Evolutionary conservation across 148 eudicot species (phyloP).

Genomic region (Diospyros lotus): DNA sequence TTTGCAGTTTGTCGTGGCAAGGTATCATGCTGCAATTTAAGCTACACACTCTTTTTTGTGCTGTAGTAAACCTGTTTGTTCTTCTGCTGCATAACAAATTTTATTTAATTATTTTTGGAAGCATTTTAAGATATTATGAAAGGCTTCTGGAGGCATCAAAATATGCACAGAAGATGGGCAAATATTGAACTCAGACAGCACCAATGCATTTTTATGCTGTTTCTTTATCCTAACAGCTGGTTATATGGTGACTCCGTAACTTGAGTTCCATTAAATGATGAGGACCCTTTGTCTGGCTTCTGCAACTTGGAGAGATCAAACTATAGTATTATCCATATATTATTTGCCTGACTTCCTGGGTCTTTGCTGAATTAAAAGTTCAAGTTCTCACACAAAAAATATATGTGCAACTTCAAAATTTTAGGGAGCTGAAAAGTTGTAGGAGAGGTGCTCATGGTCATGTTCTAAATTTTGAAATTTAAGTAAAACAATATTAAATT

Average conservation of each 20-base stretch:
- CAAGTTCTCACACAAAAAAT: neutral
- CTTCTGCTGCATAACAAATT: neutral
- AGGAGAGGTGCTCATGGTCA: neutral
- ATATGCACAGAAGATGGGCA: neutral
- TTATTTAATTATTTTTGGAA: neutral
- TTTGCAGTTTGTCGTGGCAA: conserved; percentile 99
- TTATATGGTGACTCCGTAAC: neutral
- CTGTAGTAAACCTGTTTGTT: neutral
- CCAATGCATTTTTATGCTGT: neutral
- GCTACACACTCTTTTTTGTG: neutral
- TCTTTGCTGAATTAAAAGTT: neutral
- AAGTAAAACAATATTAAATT: too few species aligned
- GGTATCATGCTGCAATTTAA: conserved; percentile 35
- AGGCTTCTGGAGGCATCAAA: neutral
- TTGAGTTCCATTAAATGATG: neutral
- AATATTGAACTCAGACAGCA: neutral
- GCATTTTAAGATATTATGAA: neutral
- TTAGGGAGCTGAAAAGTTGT: neutral
- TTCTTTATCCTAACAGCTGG: neutral
- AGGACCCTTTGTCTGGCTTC: neutral
- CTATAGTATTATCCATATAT: neutral
- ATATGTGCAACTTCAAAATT: neutral
- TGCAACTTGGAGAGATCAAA: conserved; percentile 1
- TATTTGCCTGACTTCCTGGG: neutral
- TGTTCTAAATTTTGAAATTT: too few species aligned